Evolutionary conservation across 2,329 filamentous ascomycete species (phyloP).

Genomic region (Dactylellina leptospora): DNA sequence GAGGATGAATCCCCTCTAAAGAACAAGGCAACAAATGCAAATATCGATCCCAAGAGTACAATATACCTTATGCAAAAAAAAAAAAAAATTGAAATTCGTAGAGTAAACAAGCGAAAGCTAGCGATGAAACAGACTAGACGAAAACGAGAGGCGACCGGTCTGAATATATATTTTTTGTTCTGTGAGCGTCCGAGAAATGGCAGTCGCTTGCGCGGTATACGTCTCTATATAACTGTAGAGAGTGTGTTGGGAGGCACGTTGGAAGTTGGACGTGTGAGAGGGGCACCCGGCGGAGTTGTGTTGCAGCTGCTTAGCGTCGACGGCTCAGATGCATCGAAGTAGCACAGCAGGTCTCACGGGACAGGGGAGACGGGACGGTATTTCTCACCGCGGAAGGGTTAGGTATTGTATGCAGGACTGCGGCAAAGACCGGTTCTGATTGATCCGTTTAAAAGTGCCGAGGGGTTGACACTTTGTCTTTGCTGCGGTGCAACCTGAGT

Average conservation of each 20-base stretch:
- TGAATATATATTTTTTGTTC: constrained; percentile 38
- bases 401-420: constrained; percentile 19
- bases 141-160: constrained; percentile 44
- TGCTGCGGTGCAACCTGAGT: constrained; percentile 37
- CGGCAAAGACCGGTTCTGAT: constrained; percentile 35
- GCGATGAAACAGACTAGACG: background rate
- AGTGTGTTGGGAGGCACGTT: constrained; percentile 8
- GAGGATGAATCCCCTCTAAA: constrained; percentile 8
- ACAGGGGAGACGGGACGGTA: constrained; percentile 11
- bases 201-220: constrained; percentile 40
- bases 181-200: constrained; percentile 16
- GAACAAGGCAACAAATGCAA: constrained; percentile 25
- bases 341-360: constrained; percentile 34
- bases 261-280: constrained; percentile 16
- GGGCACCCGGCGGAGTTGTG: constrained; percentile 18
- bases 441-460: constrained; percentile 22
- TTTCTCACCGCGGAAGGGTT: background rate
- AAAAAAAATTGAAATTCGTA: background rate
- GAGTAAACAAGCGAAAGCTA: constrained; percentile 10
- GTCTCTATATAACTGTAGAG: constrained; percentile 29
- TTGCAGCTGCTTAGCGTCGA: constrained; percentile 38
- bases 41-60: constrained; percentile 38
- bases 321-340: constrained; percentile 45
- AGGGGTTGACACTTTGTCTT: constrained; percentile 17
- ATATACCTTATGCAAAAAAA: constrained; percentile 12